Evolutionary conservation across 306 rosid species (phyloP).

Genomic region (Glycine latifolia): DNA sequence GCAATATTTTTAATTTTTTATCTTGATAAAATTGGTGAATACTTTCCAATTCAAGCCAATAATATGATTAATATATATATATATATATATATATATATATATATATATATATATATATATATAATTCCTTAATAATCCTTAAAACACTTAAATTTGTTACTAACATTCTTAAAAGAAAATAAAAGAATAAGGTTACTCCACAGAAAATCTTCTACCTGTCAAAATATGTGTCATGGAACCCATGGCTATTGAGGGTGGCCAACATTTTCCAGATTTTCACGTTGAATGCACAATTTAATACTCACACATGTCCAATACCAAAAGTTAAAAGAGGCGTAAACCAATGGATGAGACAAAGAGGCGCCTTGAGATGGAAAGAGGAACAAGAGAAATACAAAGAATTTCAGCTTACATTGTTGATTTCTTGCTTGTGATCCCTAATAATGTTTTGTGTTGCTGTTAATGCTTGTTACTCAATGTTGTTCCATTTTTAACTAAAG

Average conservation of each 20-base stretch:
- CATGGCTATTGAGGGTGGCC: too few species aligned
- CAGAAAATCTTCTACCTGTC: background rate
- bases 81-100: too few species aligned
- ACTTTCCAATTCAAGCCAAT: too few species aligned
- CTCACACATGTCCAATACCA: too few species aligned
- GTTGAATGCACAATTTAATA: too few species aligned
- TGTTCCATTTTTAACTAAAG: background rate
- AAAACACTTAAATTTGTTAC: too few species aligned
- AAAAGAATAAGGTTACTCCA: background rate
- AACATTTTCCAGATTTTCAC: background rate
- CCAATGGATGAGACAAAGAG: background rate
- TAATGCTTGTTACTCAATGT: background rate
- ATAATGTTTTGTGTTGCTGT: background rate
- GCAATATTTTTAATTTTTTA: too few species aligned
- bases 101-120: too few species aligned
- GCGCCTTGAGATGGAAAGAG: background rate
- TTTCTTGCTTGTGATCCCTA: background rate
- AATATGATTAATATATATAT: too few species aligned
- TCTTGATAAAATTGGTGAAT: too few species aligned
- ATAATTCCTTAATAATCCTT: background rate
- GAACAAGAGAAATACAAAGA: background rate
- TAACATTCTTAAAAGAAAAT: too few species aligned
- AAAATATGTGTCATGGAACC: background rate
- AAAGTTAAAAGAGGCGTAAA: background rate
- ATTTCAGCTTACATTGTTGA: background rate